A percentile compares a stretch with the other conserved stretches of the same genome.
These are phyloP conservation scores for Pythium volutum DNA, from an alignment of 352 stramenopile genomes.

Conservation along the genomic window DNA sequence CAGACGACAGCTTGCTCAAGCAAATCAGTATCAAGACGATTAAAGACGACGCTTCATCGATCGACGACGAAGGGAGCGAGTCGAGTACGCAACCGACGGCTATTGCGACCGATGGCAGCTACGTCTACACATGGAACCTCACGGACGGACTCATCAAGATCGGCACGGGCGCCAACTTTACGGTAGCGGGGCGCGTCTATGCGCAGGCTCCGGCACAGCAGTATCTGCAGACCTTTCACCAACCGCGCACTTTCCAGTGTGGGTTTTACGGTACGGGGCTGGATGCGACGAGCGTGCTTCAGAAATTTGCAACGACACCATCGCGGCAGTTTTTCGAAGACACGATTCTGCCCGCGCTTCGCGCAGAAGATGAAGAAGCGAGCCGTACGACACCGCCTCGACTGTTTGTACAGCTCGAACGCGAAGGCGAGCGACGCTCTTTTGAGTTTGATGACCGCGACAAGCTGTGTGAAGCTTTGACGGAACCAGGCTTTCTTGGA, in stretches of 20 bases:
- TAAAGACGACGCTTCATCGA: conserved; percentile 13
- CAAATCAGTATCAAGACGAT: conserved; percentile 48
- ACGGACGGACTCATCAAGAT: conserved; percentile 51
- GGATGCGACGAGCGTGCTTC: conserved; percentile 34
- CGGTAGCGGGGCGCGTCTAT: conserved; percentile 69
- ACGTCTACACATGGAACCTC: conserved; percentile 57
- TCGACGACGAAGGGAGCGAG: background rate
- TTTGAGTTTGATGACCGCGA: conserved; percentile 32
- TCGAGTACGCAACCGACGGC: conserved; percentile 11
- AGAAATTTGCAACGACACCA: background rate
- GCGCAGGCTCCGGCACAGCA: conserved; percentile 24
- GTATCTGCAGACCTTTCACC: conserved; percentile 30
- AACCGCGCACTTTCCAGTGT: conserved; percentile 26
- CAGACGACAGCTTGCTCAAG: conserved; percentile 38
- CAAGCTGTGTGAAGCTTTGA: conserved; percentile 12
- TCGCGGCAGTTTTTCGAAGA: conserved; percentile 2
- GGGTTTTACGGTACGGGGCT: conserved; percentile 41
- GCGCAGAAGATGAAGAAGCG: background rate
- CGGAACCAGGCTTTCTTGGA: background rate
- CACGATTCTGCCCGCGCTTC: background rate
- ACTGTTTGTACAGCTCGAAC: background rate
- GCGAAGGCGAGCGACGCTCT: background rate
- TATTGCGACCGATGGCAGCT: conserved; percentile 64
- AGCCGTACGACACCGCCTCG: background rate
- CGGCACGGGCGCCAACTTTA: conserved; percentile 69